Evolutionary conservation across 352 stramenopile genomes (phyloP).

Genomic region (Thraustochytrium striatum): DNA sequence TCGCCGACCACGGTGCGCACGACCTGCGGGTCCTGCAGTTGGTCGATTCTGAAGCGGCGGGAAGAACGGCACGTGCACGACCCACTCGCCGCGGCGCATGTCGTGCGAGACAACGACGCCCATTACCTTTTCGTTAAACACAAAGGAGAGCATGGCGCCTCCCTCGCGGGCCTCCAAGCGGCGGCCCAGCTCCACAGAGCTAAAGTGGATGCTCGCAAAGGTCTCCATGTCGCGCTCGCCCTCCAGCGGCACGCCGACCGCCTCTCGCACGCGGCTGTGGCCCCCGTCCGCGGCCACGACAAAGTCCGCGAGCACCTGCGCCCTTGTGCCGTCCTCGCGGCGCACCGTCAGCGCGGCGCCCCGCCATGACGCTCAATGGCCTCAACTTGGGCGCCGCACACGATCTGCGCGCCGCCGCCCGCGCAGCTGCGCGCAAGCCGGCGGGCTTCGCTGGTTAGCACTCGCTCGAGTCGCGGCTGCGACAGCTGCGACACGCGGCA

Average conservation of each 20-base stretch:
- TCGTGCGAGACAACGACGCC: constrained; percentile 87
- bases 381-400: constrained; percentile 53
- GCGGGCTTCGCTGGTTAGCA: constrained; percentile 52
- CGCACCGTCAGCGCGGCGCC: neutral
- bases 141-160: constrained; percentile 88
- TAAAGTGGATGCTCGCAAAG: constrained; percentile 90
- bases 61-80: constrained; percentile 87
- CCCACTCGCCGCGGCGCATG: constrained; percentile 74
- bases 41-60: constrained; percentile 61
- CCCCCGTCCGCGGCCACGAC: constrained; percentile 83
- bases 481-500: constrained; percentile 56
- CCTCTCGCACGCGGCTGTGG: constrained; percentile 71
- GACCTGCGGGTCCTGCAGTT: neutral
- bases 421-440: constrained; percentile 57
- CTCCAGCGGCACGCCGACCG: constrained; percentile 66
- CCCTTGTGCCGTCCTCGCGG: constrained; percentile 53
- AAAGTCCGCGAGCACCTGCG: constrained; percentile 62
- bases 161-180: constrained; percentile 60
- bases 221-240: constrained; percentile 75
- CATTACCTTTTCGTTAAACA: constrained; percentile 75
- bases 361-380: constrained; percentile 42
- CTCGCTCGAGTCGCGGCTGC: constrained; percentile 57
- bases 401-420: constrained; percentile 60
- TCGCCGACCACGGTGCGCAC: neutral
- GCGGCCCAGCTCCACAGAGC: constrained; percentile 61